These are phyloP conservation scores for Globisporangium heterothallicum DNA, from an alignment of 352 stramenopile genomes.

Conservation along the genomic window DNA sequence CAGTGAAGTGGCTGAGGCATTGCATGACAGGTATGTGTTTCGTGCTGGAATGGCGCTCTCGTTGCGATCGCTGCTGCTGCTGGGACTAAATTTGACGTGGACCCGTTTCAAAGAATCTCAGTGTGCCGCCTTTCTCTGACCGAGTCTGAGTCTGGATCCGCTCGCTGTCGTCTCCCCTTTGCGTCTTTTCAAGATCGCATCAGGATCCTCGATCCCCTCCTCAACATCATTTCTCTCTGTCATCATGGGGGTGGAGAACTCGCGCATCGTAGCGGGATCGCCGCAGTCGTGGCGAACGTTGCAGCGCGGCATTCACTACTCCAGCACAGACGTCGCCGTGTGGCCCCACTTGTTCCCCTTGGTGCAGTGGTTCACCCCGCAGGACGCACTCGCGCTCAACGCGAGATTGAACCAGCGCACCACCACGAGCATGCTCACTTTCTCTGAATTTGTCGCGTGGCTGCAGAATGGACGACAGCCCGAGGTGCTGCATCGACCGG, in stretches of 20 bases:
- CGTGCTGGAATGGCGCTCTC: neutral
- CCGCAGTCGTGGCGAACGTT: conserved; percentile 21
- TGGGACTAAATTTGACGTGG: neutral
- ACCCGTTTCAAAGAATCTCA: neutral
- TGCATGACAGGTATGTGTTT: neutral
- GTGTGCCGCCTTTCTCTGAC: neutral
- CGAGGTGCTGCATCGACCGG: conserved; percentile 1
- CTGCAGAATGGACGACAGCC: conserved; percentile 15
- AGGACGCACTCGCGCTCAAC: conserved; percentile 37
- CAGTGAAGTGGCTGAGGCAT: neutral
- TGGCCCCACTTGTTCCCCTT: conserved; percentile 58
- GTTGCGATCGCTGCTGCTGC: neutral
- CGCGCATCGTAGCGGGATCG: conserved; percentile 6
- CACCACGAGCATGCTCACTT: conserved; percentile 26
- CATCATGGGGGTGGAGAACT: conserved; percentile 39
- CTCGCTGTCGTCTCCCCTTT: neutral
- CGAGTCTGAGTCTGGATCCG: neutral
- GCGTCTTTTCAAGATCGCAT: conserved; percentile 14
- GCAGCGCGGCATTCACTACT: conserved; percentile 48
- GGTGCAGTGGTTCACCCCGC: conserved; percentile 57
- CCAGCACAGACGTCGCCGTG: conserved; percentile 36
- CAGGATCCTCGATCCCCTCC: neutral
- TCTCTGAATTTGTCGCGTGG: conserved; percentile 47
- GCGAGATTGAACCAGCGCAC: conserved; percentile 24
- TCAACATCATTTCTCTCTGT: too few species aligned